Percentiles rank a stretch among this genome's conserved stretches.
These are phyloP conservation scores for Cladorrhinum sp. DNA, from an alignment of 2,329 filamentous ascomycete species.

Conservation along the genomic window DNA sequence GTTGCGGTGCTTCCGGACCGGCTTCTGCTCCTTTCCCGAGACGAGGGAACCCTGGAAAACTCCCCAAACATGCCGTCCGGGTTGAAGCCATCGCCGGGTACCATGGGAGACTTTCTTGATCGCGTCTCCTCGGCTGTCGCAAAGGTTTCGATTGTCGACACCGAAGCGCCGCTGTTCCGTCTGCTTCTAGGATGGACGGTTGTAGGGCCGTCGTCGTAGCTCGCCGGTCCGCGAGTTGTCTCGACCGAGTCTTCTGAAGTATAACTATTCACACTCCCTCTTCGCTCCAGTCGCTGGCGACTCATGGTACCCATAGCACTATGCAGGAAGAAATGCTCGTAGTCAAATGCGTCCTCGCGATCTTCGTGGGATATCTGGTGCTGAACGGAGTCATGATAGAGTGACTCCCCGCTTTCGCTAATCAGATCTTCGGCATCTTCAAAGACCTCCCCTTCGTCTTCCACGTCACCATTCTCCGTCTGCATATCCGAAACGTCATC, in stretches of 20 bases:
- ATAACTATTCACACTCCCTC: slow-evolving; percentile 51
- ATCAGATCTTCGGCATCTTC: slow-evolving; percentile 41
- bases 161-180: slow-evolving; percentile 48
- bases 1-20: slow-evolving; percentile 30
- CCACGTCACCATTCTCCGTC: slow-evolving; percentile 38
- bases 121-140: slow-evolving; percentile 54
- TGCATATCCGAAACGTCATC: slow-evolving; percentile 39
- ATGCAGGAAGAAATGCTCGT: slow-evolving; percentile 92
- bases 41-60: slow-evolving; percentile 25
- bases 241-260: slow-evolving; percentile 60
- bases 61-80: slow-evolving; percentile 12
- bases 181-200: slow-evolving; percentile 28
- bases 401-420: slow-evolving; percentile 62
- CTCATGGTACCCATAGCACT: slow-evolving; percentile 81
- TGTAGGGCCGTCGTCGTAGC: slow-evolving; percentile 17
- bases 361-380: slow-evolving; percentile 79
- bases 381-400: slow-evolving; percentile 60
- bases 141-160: slow-evolving; percentile 53
- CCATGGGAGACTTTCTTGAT: slow-evolving; percentile 35
- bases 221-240: slow-evolving; percentile 53
- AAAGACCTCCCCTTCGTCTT: slow-evolving; percentile 30
- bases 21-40: slow-evolving; percentile 24
- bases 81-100: slow-evolving; percentile 20
- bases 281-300: slow-evolving; percentile 45
- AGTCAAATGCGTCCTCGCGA: slow-evolving; percentile 91